Percentiles rank a stretch among this genome's conserved stretches.
phyloP scores from a whole-genome alignment of 352 stramenopile genomes.

The Vaucheria bursata region DNA sequence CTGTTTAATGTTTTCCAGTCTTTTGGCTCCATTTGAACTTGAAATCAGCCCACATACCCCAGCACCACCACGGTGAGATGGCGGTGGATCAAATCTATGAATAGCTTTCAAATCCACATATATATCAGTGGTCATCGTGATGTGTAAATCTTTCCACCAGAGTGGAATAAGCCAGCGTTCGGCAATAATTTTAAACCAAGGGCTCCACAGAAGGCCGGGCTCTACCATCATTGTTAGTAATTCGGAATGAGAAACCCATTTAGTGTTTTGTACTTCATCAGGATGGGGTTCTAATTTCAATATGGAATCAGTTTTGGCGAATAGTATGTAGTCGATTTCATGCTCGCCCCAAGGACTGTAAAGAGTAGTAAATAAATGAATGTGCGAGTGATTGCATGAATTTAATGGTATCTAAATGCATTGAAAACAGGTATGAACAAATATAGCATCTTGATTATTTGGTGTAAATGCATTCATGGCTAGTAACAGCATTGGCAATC shows the following conservation, averaged over 20 bases:
- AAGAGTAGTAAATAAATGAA: no score
- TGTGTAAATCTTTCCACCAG: conserved; percentile 68
- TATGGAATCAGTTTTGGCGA: conserved; percentile 57
- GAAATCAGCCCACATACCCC: conserved; percentile 38
- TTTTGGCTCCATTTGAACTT: no score
- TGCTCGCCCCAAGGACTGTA: conserved; percentile 67
- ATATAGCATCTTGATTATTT: no score
- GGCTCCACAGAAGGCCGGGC: conserved; percentile 56
- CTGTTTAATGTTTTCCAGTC: conserved; percentile 61
- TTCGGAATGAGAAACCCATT: conserved; percentile 48
- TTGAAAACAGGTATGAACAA: no score
- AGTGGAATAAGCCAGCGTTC: conserved; percentile 58
- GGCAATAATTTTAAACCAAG: conserved; percentile 72
- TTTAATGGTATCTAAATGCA: no score
- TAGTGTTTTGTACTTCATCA: conserved; percentile 79
- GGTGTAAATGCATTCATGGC: no score
- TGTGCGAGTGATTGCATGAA: no score
- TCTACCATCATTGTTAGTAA: conserved; percentile 55
- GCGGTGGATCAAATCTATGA: conserved; percentile 67
- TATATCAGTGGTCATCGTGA: conserved; percentile 58
- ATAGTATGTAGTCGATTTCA: conserved; percentile 96
- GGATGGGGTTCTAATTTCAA: conserved; percentile 67
- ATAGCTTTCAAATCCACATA: conserved; percentile 63
- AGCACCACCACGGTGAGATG: conserved; percentile 57
- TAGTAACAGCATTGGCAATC: no score